Conservation (phyloP, 108 stramenopile genomes). For the Pseudonitzschia multistriata region DNA sequence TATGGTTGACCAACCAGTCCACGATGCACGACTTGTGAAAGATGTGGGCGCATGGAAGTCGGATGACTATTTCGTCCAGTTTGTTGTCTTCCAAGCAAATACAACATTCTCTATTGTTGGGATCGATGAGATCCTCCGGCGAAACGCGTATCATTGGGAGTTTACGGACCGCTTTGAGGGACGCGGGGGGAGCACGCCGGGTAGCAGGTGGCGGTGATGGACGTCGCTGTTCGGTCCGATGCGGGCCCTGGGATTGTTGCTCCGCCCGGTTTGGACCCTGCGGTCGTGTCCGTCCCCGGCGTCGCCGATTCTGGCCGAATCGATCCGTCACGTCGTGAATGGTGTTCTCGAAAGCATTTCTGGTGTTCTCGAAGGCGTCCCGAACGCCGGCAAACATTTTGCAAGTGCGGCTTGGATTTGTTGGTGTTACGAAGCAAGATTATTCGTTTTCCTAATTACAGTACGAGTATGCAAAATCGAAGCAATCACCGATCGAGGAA, state of each 20-base stretch:
- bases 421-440: too few species aligned
- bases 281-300: not conserved
- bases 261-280: not conserved
- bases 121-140: slow-evolving; percentile 65
- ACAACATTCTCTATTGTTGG: slow-evolving; percentile 72
- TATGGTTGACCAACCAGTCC: slow-evolving; percentile 61
- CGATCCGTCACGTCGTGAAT: not conserved
- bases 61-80: slow-evolving; percentile 35
- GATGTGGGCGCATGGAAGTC: slow-evolving; percentile 76
- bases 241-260: not conserved
- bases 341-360: slow-evolving; percentile 2
- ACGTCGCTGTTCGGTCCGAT: not conserved
- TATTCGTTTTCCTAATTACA: too few species aligned
- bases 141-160: slow-evolving; percentile 43
- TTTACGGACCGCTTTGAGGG: slow-evolving; percentile 27
- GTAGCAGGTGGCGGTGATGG: not conserved
- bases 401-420: not conserved
- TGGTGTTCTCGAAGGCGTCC: not conserved
- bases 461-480: too few species aligned
- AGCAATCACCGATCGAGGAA: too few species aligned
- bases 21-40: slow-evolving; percentile 50
- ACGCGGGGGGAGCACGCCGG: slow-evolving; percentile 26
- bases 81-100: slow-evolving; percentile 70
- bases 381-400: slow-evolving; percentile 11
- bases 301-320: slow-evolving; percentile 2